Evolutionary conservation across 805 yeast genomes (phyloP), one percentile per base, ranked within the genome.

Genomic region (Wickerhamomyces silvicola): DNA sequence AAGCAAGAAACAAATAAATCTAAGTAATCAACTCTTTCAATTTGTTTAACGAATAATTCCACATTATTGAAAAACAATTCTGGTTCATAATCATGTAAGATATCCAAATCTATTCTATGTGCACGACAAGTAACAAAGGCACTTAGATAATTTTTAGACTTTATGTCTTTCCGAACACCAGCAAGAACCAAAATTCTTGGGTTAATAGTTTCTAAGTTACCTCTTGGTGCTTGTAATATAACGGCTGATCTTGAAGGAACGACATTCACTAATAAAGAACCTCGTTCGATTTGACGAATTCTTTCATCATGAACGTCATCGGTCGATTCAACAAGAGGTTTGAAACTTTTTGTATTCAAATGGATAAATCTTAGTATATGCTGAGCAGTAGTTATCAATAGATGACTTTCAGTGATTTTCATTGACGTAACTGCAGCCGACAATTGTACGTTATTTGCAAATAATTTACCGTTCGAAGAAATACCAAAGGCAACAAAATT

Each of bases 101-200:
- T 73, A 56, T 92, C 97, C 56, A 92, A 60, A 49, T 90, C 90
- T 37, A 92, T 82, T 57, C 99, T 74, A 56, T 92, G 96, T 2
- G 86, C 77, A 42, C 97, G 75, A 62, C 97, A 92, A 7, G 79
- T 71, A 27, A 72, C 44, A 46, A 90, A 87, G 0, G 98, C 98
- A n/a, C 66, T 67, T 28, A 60, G 63, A 48, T 81, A 92, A 22
- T 74, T 62, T 36, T 59, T 64, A 1, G 64, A 59, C 21, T 69
- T 64, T 39, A 92, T 85, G 43, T 70, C 68, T 21, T 70, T 65
- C 43, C 98, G 72, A 17, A 92, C 94, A 15, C 81, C 92, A 10
- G 83, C 71, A 24, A 92, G 62, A 4, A 90, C 94, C 81, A 92
- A 78, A 28, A 92, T 82, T 55, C 98, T 71, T 10, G 99, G 98